Conservation (phyloP, 495 filamentous ascomycete species). For the Paragyromitra xinjiangensis region DNA sequence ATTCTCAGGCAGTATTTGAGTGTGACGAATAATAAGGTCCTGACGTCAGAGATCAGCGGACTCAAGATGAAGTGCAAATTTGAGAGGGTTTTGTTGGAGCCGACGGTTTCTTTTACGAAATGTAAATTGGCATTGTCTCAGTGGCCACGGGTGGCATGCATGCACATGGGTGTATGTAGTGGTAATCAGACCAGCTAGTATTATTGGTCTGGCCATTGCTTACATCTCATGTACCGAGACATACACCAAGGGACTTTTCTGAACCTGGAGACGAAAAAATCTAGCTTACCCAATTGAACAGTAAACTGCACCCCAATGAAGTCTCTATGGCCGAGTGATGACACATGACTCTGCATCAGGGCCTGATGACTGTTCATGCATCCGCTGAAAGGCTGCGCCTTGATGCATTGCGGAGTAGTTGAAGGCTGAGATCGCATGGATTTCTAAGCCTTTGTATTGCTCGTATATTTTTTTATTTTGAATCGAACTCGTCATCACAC, state of each 20-base stretch:
- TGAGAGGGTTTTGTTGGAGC: conserved; percentile 9
- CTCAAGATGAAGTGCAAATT: background rate
- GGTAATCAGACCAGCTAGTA: background rate
- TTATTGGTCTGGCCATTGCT: background rate
- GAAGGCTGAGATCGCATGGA: background rate
- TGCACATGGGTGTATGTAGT: background rate
- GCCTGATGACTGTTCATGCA: background rate
- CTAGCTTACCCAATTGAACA: conserved; percentile 4
- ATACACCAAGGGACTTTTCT: conserved; percentile 1
- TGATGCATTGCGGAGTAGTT: background rate
- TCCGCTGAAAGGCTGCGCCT: background rate
- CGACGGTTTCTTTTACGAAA: conserved; percentile 12
- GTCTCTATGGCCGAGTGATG: conserved; percentile 19
- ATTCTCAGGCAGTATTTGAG: background rate
- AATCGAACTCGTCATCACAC: background rate
- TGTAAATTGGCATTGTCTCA: conserved; percentile 11
- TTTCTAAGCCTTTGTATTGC: background rate
- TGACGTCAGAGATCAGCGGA: conserved; percentile 7
- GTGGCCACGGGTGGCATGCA: background rate
- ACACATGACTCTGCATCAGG: background rate
- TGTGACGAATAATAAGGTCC: background rate
- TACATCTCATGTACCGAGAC: conserved; percentile 11
- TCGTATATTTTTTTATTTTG: conserved; percentile 1
- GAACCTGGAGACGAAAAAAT: conserved; percentile 5
- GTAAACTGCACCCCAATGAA: background rate